Conservation (phyloP, 2,329 filamentous ascomycete species). For the Nemania serpens region DNA sequence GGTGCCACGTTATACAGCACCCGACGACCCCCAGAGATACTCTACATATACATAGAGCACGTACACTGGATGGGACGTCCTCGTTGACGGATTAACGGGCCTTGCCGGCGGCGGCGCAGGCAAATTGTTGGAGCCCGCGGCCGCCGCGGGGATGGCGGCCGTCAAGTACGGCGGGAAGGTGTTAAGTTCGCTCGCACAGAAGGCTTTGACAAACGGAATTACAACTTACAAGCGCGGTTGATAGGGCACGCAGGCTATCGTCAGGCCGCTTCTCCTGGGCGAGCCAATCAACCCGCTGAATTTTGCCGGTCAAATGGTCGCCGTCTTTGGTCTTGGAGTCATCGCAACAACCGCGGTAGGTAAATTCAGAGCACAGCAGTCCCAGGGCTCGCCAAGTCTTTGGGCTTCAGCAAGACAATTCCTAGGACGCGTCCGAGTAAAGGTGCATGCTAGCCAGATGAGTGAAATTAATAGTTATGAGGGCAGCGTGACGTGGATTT, state of each 20-base stretch:
- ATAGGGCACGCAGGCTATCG: not conserved
- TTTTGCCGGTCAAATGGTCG: not conserved
- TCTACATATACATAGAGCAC: too few relatives aligned
- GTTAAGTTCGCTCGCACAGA: not conserved
- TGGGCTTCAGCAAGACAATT: too few relatives aligned
- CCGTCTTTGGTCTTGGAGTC: not conserved
- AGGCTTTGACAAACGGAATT: not conserved
- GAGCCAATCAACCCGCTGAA: conserved; percentile 2
- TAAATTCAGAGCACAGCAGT: too few relatives aligned
- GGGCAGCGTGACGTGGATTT: too few relatives aligned
- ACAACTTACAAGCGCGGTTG: not conserved
- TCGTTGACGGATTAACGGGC: not conserved
- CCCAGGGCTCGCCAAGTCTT: too few relatives aligned
- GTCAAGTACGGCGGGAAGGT: not conserved
- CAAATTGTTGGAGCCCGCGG: not conserved
- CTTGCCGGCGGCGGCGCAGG: not conserved
- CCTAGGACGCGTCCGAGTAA: too few relatives aligned
- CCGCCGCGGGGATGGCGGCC: not conserved
- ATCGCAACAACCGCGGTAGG: too few relatives aligned
- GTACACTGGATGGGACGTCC: not conserved
- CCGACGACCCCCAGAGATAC: too few relatives aligned
- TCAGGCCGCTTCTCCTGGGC: not conserved
- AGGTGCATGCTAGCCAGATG: too few relatives aligned
- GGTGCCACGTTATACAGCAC: too few relatives aligned
- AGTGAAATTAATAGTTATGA: too few relatives aligned